phyloP scores from a whole-genome alignment of 2,329 filamentous ascomycete genomes.

The Malbranchea zuffiana region DNA sequence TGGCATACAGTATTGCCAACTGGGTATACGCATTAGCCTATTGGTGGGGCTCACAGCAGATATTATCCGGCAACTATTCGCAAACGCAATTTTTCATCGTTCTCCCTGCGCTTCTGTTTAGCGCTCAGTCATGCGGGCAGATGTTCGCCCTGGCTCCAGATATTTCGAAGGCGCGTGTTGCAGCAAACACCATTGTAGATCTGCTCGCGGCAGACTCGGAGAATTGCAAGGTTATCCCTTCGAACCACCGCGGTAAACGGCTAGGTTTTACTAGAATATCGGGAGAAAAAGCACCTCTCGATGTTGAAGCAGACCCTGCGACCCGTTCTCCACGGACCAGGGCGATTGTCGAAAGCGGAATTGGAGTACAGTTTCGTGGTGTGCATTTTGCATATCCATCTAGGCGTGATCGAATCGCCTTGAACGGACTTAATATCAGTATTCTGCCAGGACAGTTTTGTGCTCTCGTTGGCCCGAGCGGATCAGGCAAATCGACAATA shows the following conservation, averaged over 20 bases:
- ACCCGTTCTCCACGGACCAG: slow-evolving; percentile 1
- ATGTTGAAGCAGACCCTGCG: slow-evolving; percentile 20
- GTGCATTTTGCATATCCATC: slow-evolving; percentile 57
- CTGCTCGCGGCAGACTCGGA: slow-evolving; percentile 25
- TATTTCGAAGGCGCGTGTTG: slow-evolving; percentile 50
- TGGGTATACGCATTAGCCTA: slow-evolving; percentile 60
- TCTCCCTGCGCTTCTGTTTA: slow-evolving; percentile 54
- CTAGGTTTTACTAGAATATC: slow-evolving; percentile 13
- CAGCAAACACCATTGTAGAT: slow-evolving; percentile 46
- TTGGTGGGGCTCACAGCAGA: slow-evolving; percentile 61
- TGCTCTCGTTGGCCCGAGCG: slow-evolving; percentile 55
- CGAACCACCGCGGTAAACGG: slow-evolving; percentile 11
- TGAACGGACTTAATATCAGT: slow-evolving; percentile 46
- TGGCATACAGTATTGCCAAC: slow-evolving; percentile 37
- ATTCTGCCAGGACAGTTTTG: slow-evolving; percentile 51
- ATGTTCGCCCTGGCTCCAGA: slow-evolving; percentile 61
- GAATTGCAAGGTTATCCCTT: slow-evolving; percentile 16
- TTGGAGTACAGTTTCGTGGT: slow-evolving; percentile 45
- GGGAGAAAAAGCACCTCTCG: slow-evolving; percentile 18
- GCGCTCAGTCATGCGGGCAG: slow-evolving; percentile 57
- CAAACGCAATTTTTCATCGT: slow-evolving; percentile 59
- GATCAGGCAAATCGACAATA: slow-evolving; percentile 57
- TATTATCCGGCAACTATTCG: slow-evolving; percentile 50
- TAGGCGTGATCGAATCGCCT: slow-evolving; percentile 47
- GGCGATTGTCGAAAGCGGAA: slow-evolving; percentile 23